Conservation (phyloP, 768 basidiomycete genomes). For the Porphyrellus cyaneotinctus region DNA sequence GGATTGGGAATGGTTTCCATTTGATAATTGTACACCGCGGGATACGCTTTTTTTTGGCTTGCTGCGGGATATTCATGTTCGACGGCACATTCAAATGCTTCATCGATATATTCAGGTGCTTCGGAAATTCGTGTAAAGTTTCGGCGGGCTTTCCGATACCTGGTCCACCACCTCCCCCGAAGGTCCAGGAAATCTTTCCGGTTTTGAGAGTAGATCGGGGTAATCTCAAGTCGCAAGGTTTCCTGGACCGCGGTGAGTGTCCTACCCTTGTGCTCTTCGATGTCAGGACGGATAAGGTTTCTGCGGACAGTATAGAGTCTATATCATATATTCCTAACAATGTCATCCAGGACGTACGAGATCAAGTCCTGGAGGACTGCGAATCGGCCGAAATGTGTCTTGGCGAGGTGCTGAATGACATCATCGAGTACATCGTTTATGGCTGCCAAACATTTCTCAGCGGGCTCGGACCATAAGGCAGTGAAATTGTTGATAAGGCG, state of each 20-base stretch:
- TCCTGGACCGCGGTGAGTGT: slow-evolving; percentile 29
- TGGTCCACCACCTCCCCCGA: slow-evolving; percentile 23
- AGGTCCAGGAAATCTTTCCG: slow-evolving; percentile 17
- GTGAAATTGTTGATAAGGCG: slow-evolving; percentile 35
- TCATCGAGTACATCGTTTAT: slow-evolving; percentile 32
- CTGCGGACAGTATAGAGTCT: slow-evolving; percentile 20
- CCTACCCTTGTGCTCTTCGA: slow-evolving; percentile 26
- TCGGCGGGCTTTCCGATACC: slow-evolving; percentile 20
- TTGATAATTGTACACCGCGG: too few species aligned
- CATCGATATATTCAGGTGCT: too few species aligned
- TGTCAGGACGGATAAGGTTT: slow-evolving; percentile 22
- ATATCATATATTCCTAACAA: background rate
- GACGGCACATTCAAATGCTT: too few species aligned
- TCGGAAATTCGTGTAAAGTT: accelerated
- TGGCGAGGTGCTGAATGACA: slow-evolving; percentile 27
- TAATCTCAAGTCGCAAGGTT: slow-evolving; percentile 36
- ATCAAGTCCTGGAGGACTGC: slow-evolving; percentile 32
- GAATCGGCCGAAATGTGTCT: slow-evolving; percentile 40
- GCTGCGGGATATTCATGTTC: too few species aligned
- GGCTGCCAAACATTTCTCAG: slow-evolving; percentile 31
- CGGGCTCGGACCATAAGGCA: slow-evolving; percentile 35
- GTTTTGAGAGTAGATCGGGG: slow-evolving; percentile 39
- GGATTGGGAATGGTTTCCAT: too few species aligned
- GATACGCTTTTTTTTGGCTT: too few species aligned
- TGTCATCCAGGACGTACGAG: slow-evolving; percentile 26